Percentiles rank a stretch among this genome's conserved stretches.
Evolutionary conservation across 78 protist genomes (phyloP).

Genomic region (Dictyostelium intermedium): DNA sequence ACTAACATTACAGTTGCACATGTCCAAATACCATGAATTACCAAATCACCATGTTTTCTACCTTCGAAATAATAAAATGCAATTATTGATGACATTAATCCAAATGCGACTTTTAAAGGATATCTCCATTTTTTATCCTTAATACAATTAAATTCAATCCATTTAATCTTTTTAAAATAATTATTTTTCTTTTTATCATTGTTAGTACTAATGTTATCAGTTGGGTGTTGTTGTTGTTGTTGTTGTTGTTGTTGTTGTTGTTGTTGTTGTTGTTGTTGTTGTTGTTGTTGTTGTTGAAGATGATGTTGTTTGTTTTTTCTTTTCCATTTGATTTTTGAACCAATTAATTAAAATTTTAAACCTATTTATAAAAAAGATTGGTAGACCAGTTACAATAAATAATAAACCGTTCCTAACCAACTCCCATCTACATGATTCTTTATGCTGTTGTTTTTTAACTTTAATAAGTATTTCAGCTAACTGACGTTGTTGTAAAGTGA

Average conservation of each 20-base stretch:
- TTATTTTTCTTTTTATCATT: background rate
- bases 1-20: constrained; percentile 59
- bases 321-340: background rate
- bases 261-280: too few relatives aligned
- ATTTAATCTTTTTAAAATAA: background rate
- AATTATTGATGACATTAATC: background rate
- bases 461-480: background rate
- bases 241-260: too few relatives aligned
- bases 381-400: background rate
- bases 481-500: constrained; percentile 35
- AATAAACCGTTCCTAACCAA: constrained; percentile 19
- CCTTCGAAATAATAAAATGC: constrained; percentile 58
- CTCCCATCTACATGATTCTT: background rate
- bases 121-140: constrained; percentile 42
- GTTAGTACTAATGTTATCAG: background rate
- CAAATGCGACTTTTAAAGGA: constrained; percentile 46
- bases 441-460: background rate
- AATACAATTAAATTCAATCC: constrained; percentile 1
- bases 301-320: background rate
- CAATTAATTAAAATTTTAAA: background rate
- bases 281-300: background rate
- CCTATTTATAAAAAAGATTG: background rate
- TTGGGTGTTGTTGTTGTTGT: background rate
- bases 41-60: background rate
- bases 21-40: constrained; percentile 56